A percentile compares a stretch with the other conserved stretches of the same genome.
These are phyloP conservation scores for Trichoderma guizhouense DNA, from an alignment of 2,329 filamentous ascomycete species.

Conservation along the genomic window DNA sequence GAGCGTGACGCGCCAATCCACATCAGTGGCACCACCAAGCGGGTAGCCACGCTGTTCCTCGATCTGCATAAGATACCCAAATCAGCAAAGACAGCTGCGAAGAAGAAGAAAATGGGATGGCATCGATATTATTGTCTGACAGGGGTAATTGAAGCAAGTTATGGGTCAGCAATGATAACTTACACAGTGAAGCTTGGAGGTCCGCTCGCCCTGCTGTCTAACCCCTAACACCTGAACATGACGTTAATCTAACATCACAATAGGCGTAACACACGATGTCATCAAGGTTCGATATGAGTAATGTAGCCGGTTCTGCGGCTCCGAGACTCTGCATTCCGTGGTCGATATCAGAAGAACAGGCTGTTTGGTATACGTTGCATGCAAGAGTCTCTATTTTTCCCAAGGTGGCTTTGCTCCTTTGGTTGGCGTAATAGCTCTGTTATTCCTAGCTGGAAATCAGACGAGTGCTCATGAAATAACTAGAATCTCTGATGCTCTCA, in stretches of 20 bases:
- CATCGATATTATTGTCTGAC: conserved; percentile 38
- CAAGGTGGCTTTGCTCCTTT: background rate
- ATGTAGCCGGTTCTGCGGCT: background rate
- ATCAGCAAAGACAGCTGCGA: conserved; percentile 30
- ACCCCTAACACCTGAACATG: background rate
- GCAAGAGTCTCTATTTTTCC: background rate
- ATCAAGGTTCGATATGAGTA: conserved; percentile 36
- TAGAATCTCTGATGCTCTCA: background rate
- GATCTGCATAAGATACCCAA: conserved; percentile 35
- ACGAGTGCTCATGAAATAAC: background rate
- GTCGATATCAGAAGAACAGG: background rate
- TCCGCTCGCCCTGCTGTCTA: conserved; percentile 19
- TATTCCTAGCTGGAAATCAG: background rate
- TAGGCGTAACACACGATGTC: conserved; percentile 38
- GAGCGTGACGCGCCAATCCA: conserved; percentile 32
- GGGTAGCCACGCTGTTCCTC: conserved; percentile 35
- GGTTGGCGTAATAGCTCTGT: background rate
- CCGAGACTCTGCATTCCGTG: background rate
- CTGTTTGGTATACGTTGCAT: background rate
- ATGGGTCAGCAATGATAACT: conserved; percentile 39
- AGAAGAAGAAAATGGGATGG: conserved; percentile 33
- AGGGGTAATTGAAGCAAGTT: conserved; percentile 37
- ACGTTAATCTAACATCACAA: background rate
- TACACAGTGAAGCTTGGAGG: conserved; percentile 38
- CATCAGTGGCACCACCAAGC: conserved; percentile 28